Base-by-base conservation (phyloP, 495 filamentous ascomycete genomes). In the Paragyromitra xinjiangensis region DNA sequence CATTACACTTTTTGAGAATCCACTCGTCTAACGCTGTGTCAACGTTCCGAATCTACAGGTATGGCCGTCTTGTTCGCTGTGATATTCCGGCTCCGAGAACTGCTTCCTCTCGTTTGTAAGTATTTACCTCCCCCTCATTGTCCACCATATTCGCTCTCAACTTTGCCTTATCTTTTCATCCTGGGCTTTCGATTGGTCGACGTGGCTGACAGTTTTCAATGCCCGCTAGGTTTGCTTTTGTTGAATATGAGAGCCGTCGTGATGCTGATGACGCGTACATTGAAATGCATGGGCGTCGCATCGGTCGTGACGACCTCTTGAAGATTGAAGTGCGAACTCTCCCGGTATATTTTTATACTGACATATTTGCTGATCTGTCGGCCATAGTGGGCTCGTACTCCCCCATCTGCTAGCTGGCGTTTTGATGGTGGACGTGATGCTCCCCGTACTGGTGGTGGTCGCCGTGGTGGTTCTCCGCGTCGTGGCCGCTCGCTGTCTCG, bases 241-340 rank as follows among this genome's bases (percentile, higher is more conserved):
- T 99, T 65, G 95, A 99, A 85, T 99, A 99, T 84, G 95, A 99
- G 87, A 97, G 94, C 84, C 94, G 95, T 80, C 96, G 95, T 81
- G 95, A 99, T 88, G 94, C 95, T 58, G 95, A 99, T 86, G 95
- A 99, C 88, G 95, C 95, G 42, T 99, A 99, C 83, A 94, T 98
- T 85, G 95, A 99, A 85, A 98, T 99, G 96, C 95, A 99, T 84
- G 98, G 98, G 86, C 97, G 97, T 89, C 93, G 95, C 67, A 94
- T 99, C 80, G 94, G 94, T 55, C 92, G 94, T 67, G 95, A 99
- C 84, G 95, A 99, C 79, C 84, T 97, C 59, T 83, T 99, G 87
- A 99, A 99, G 86, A 98, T 99, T 79, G 95, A 99, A 88, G 95
- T 97, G 86, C 81, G 88, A 14, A 63, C 24, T 59, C 45, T 66